These are phyloP conservation scores for Entelexis paramagnoliae DNA, from an alignment of 1,139 yeast species.

Conservation along the genomic window DNA sequence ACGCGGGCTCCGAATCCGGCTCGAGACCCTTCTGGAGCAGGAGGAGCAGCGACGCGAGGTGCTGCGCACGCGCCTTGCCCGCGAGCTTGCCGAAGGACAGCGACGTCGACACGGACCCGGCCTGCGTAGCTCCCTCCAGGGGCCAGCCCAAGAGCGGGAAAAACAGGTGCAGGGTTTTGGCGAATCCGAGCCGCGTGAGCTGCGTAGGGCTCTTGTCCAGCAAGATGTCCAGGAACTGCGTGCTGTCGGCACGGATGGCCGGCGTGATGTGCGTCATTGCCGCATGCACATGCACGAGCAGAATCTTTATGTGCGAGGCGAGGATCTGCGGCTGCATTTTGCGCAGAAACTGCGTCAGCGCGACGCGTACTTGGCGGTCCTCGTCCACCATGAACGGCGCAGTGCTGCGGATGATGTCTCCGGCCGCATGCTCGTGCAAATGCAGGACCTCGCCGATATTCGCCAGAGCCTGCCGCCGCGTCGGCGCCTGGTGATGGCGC, in stretches of 20 bases:
- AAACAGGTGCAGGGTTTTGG: conserved; percentile 32
- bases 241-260: conserved; percentile 59
- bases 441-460: conserved; percentile 21
- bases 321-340: conserved; percentile 32
- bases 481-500: conserved; percentile 64
- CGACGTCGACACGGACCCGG: conserved; percentile 29
- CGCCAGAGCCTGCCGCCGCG: conserved; percentile 63
- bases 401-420: conserved; percentile 41
- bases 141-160: conserved; percentile 37
- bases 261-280: conserved; percentile 91
- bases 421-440: conserved; percentile 28
- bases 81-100: conserved; percentile 31
- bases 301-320: conserved; percentile 53
- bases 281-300: conserved; percentile 69
- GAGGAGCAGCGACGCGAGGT: conserved; percentile 27
- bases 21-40: conserved; percentile 28
- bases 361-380: conserved; percentile 53
- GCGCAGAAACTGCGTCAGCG: conserved; percentile 43
- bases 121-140: conserved; percentile 21
- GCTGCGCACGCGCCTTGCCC: conserved; percentile 28
- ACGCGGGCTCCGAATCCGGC: conserved; percentile 3
- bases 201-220: conserved; percentile 32
- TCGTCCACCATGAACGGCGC: conserved; percentile 54
- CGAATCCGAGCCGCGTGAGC: conserved; percentile 30
- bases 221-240: conserved; percentile 50